These are phyloP conservation scores for Globisporangium perplexum DNA, from an alignment of 352 stramenopile genomes.

Conservation along the genomic window DNA sequence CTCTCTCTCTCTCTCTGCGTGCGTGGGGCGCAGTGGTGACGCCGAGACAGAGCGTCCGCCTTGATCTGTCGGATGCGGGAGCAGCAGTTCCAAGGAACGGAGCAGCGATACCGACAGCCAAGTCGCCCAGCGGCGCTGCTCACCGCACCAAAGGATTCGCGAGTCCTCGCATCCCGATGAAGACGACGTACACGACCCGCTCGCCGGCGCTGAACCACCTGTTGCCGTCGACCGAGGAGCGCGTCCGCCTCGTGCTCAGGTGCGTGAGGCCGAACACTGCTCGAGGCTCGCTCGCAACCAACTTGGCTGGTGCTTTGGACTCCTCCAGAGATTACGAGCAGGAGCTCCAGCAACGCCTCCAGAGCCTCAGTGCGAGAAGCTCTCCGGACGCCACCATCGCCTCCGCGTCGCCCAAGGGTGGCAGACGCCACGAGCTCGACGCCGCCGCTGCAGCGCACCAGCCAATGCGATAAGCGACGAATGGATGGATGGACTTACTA, in stretches of 20 bases:
- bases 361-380: background rate
- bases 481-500: background rate
- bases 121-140: slow-evolving; percentile 1
- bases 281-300: too few relatives aligned
- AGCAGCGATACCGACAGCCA: slow-evolving; percentile 1
- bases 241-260: slow-evolving; percentile 42
- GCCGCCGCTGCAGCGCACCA: background rate
- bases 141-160: slow-evolving; percentile 7
- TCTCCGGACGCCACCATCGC: background rate
- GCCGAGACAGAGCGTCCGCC: slow-evolving; percentile 10
- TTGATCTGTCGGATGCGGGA: slow-evolving; percentile 5
- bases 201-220: slow-evolving; percentile 62
- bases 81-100: background rate
- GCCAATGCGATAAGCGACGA: background rate
- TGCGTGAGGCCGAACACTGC: slow-evolving; percentile 8
- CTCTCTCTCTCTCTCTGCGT: too few relatives aligned
- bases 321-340: slow-evolving; percentile 35
- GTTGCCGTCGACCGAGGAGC: slow-evolving; percentile 54
- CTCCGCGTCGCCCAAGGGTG: too few relatives aligned
- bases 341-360: slow-evolving; percentile 21
- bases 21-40: slow-evolving; percentile 3
- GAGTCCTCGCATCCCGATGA: slow-evolving; percentile 55
- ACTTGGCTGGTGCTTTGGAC: too few relatives aligned
- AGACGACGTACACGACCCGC: slow-evolving; percentile 48
- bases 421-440: too few relatives aligned